phyloP scores from a whole-genome alignment of 306 rosid species.

The Acacia melanoxylon region DNA sequence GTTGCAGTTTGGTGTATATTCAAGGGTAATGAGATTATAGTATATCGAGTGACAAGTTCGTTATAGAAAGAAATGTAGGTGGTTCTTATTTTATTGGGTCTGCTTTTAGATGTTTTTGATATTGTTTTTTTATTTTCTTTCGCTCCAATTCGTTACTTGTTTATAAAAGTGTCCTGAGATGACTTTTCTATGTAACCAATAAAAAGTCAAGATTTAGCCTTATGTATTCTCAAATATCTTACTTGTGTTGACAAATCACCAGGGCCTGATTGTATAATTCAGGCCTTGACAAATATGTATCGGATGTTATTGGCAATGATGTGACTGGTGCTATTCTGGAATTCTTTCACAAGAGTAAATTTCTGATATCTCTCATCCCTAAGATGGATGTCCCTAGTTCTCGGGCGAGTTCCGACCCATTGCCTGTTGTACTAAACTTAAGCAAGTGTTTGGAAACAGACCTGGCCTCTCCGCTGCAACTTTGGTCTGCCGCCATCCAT shows the following conservation, averaged over 20 bases:
- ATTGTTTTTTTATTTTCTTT: not conserved
- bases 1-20: slow-evolving; percentile 41
- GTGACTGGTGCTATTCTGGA: not conserved
- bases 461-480: too few species aligned
- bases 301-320: not conserved
- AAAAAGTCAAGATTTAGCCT: not conserved
- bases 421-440: too few species aligned
- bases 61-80: slow-evolving; percentile 19
- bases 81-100: not conserved
- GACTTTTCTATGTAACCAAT: slow-evolving; percentile 23
- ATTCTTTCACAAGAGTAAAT: not conserved
- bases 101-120: not conserved
- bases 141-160: slow-evolving; percentile 18
- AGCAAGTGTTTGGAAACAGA: too few species aligned
- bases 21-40: slow-evolving; percentile 27
- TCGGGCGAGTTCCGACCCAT: too few species aligned
- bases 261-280: not conserved
- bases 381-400: too few species aligned
- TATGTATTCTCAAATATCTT: not conserved
- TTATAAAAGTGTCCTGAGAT: slow-evolving; percentile 19
- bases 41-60: slow-evolving; percentile 16
- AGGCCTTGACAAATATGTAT: not conserved
- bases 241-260: not conserved
- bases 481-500: too few species aligned
- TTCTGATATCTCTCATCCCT: not conserved